Conservation (phyloP, 306 rosid genomes). For the Chamaecrista fasciculata region DNA sequence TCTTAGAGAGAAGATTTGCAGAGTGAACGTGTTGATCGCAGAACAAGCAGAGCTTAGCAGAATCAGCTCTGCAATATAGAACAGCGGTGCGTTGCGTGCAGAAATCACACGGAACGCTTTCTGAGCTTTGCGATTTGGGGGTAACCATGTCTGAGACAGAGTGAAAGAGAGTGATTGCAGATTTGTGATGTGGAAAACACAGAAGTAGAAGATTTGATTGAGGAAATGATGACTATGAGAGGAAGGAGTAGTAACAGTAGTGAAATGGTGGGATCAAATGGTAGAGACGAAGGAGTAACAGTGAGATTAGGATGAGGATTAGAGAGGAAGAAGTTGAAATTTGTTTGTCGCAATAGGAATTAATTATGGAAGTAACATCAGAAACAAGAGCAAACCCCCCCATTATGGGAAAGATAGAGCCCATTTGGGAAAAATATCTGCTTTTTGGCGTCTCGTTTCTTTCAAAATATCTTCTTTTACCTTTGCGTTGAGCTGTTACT, state of each 20-base stretch:
- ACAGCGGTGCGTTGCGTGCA: constrained; percentile 50
- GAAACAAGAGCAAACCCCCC: not conserved
- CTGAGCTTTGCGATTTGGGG: constrained; percentile 31
- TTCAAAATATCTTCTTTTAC: not conserved
- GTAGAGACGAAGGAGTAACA: too few relatives aligned
- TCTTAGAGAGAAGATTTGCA: constrained; percentile 56
- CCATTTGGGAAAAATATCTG: constrained; percentile 4
- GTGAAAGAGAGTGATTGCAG: too few relatives aligned
- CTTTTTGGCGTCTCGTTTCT: not conserved
- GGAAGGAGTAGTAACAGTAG: too few relatives aligned
- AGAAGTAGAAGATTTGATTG: too few relatives aligned
- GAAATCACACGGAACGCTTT: constrained; percentile 56
- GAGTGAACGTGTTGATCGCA: constrained; percentile 75
- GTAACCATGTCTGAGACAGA: constrained; percentile 42
- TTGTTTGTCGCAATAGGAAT: not conserved
- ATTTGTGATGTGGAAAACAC: too few relatives aligned
- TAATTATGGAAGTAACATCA: too few relatives aligned
- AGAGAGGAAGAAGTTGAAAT: too few relatives aligned
- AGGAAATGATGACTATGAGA: too few relatives aligned
- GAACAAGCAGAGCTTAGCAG: constrained; percentile 66
- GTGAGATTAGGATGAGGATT: too few relatives aligned
- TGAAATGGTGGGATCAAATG: too few relatives aligned
- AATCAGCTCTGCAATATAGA: constrained; percentile 67
- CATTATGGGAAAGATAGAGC: not conserved
- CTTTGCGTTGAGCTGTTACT: not conserved